Conservation (phyloP, 305 asterid genomes). For the Nicotiana rustica region DNA sequence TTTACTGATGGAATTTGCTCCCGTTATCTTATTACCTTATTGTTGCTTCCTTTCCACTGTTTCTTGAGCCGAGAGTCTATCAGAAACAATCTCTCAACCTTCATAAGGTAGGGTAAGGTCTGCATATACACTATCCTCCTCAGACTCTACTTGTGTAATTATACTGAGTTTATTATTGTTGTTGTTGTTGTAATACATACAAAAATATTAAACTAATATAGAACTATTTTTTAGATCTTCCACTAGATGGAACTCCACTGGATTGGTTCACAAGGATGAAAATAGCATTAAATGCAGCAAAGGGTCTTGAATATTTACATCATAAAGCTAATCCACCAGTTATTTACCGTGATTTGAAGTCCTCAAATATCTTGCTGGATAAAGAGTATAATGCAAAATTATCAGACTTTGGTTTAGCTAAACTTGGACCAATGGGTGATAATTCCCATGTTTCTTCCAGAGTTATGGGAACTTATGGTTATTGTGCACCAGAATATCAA, state of each 20-base stretch:
- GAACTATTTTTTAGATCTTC: conserved; percentile 51
- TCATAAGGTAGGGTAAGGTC: no score
- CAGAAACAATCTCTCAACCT: no score
- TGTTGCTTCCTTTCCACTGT: no score
- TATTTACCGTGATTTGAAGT: conserved; percentile 50
- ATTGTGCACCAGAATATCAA: conserved; percentile 57
- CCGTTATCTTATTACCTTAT: no score
- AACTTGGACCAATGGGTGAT: conserved; percentile 52
- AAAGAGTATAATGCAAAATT: conserved; percentile 50
- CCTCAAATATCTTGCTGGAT: conserved; percentile 55
- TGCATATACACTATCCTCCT: no score
- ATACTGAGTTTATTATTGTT: no score
- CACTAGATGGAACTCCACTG: conserved; percentile 53
- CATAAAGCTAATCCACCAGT: conserved; percentile 87
- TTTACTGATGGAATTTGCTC: background rate
- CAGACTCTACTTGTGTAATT: no score
- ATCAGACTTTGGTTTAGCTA: conserved; percentile 56
- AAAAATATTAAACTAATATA: background rate
- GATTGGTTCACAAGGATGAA: conserved; percentile 87
- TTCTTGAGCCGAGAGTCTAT: no score
- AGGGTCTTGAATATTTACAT: conserved; percentile 88
- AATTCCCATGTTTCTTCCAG: conserved; percentile 49
- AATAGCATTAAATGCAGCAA: conserved; percentile 85
- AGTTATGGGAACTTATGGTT: conserved; percentile 59
- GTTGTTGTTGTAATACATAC: background rate